These are phyloP conservation scores for Naganishia albida DNA, from an alignment of 1,284 basidiomycete species.

Conservation along the genomic window DNA sequence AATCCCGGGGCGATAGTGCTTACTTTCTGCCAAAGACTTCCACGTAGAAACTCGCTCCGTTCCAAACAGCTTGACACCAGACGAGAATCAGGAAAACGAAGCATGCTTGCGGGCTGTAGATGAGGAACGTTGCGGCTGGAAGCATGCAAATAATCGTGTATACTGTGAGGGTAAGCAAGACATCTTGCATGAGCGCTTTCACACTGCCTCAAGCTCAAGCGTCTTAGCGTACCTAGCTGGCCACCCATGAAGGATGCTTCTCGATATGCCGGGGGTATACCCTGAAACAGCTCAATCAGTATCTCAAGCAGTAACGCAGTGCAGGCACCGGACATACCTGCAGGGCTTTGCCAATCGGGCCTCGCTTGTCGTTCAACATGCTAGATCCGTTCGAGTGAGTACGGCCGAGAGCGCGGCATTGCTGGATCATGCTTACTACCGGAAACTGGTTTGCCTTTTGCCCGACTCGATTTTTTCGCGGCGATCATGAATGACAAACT, in stretches of 20 bases:
- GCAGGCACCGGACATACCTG: slow-evolving; percentile 41
- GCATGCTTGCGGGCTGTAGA: slow-evolving; percentile 73
- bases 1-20: slow-evolving; percentile 47
- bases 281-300: slow-evolving; percentile 29
- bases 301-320: too few species aligned
- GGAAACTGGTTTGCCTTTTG: slow-evolving; percentile 79
- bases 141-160: slow-evolving; percentile 84
- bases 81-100: slow-evolving; percentile 73
- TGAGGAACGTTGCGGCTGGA: slow-evolving; percentile 71
- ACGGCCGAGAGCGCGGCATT: too few species aligned
- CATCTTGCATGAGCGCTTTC: too few species aligned
- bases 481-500: slow-evolving; percentile 82
- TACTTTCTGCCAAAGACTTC: slow-evolving; percentile 93
- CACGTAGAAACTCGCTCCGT: slow-evolving; percentile 67
- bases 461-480: slow-evolving; percentile 83
- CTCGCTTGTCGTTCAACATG: slow-evolving; percentile 80
- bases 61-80: slow-evolving; percentile 70
- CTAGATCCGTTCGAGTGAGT: slow-evolving; percentile 35
- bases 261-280: slow-evolving; percentile 64
- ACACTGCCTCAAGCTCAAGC: neutral
- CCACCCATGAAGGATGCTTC: slow-evolving; percentile 77
- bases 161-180: slow-evolving; percentile 57
- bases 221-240: slow-evolving; percentile 64
- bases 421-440: slow-evolving; percentile 55
- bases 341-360: slow-evolving; percentile 72